Base-by-base conservation (phyloP, 2,329 filamentous ascomycete species). In the Thermothelomyces thermophilus region DNA sequence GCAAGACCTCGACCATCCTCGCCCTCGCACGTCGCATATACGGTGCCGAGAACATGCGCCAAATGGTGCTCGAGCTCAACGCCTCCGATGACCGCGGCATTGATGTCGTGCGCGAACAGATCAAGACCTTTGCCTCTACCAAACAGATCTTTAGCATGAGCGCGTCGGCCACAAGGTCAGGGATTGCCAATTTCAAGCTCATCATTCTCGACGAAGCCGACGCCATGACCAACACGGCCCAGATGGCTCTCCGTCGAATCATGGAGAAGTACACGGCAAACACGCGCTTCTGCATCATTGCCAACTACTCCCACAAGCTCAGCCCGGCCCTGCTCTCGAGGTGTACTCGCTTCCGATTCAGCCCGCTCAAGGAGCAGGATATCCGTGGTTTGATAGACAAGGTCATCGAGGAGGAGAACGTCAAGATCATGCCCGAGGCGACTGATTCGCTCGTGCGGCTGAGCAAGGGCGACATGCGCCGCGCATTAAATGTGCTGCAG, bases 191-290 rank as follows among this genome's bases (percentile, higher is more conserved):
- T 3, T 98, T 86, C 75, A 98, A 98, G 73, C 82, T 98, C 59
- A 97, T 98, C 64, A 88, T 98, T 48, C 80, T 98, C 4, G 93
- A 98, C 68, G 93, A 98, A 73, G 93, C 93, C n/a, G 93, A 98
- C 67, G 93, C 93, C 47, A 98, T 98, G 93, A 98, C 93, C n/a
- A 86, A 88, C 47, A 94, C 91, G 0, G 93, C 93, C 5, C 93
- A 98, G 70, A 98, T 98, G 91, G 93, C 93, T 0, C 74, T 98
- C 48, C 81, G 93, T 55, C 77, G 93, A 41, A 97, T 98, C 64
- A 98, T 98, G 93, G 93, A 98, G 66, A 95, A 95, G 71, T 98
- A 98, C 72, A 98, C 93, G 0, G 87, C 87, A 53, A 98, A 98
- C 71, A 96, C 93, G 2, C 79, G 93, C 46, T 98, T 98, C 72